Percentiles rank a stretch among this genome's conserved stretches.
These are phyloP conservation scores for Pholiota conissans DNA, from an alignment of 768 basidiomycete species.

Conservation along the genomic window DNA sequence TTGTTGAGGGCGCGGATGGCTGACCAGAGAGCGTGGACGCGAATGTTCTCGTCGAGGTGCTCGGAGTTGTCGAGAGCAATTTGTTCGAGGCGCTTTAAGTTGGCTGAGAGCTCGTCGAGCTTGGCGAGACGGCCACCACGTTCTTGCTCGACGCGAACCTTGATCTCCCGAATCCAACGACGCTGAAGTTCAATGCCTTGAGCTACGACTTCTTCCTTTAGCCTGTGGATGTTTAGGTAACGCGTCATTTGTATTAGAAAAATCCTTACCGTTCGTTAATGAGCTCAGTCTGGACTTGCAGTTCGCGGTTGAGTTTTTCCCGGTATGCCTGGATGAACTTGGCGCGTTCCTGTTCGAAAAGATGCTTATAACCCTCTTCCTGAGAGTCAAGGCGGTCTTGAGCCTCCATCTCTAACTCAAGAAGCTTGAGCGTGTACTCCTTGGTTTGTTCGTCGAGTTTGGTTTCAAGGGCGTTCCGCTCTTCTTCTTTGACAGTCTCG, in stretches of 20 bases:
- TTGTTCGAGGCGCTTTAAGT: constrained; percentile 88
- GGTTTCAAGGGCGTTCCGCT: constrained; percentile 60
- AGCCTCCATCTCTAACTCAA: constrained; percentile 83
- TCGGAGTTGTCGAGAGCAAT: constrained; percentile 88
- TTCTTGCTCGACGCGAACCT: constrained; percentile 93
- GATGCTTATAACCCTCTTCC: constrained; percentile 81
- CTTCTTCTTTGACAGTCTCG: constrained; percentile 77
- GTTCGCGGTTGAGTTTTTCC: constrained; percentile 81
- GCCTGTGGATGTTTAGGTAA: constrained; percentile 39
- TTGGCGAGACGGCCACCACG: constrained; percentile 94
- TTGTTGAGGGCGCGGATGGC: constrained; percentile 80
- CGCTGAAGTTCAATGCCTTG: constrained; percentile 98
- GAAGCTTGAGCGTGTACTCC: constrained; percentile 79
- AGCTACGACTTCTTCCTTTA: constrained; percentile 92
- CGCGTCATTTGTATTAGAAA: neutral
- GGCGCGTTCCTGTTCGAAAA: constrained; percentile 76
- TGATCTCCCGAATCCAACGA: constrained; percentile 95
- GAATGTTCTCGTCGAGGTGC: constrained; percentile 92
- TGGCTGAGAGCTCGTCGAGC: constrained; percentile 88
- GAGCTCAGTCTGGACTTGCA: constrained; percentile 85
- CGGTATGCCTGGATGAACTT: constrained; percentile 78
- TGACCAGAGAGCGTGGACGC: constrained; percentile 90
- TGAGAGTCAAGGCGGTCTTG: constrained; percentile 85
- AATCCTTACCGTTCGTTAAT: constrained; percentile 86
- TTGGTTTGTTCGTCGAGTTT: constrained; percentile 79